phyloP scores from a whole-genome alignment of 2,329 filamentous ascomycete species.

The Cadophora sp. region DNA sequence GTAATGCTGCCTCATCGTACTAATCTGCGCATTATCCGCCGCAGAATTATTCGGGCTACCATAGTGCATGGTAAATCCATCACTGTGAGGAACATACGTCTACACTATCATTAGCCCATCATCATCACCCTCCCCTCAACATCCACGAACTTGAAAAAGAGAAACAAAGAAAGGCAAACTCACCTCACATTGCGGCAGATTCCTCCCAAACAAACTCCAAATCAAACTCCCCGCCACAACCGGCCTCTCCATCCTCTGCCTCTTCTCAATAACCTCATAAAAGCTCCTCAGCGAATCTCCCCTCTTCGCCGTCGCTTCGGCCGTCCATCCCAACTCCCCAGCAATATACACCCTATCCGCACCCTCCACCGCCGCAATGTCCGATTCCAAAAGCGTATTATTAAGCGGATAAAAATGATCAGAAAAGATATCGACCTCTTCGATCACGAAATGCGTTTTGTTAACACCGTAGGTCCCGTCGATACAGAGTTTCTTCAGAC shows the following conservation, averaged over 20 bases:
- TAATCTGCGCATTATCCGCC: constrained; percentile 47
- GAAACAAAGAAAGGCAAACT: constrained; percentile 26
- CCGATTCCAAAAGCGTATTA: constrained; percentile 47
- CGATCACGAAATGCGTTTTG: constrained; percentile 49
- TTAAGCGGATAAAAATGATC: constrained; percentile 56
- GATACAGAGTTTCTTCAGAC: constrained; percentile 52
- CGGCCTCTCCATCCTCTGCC: constrained; percentile 33
- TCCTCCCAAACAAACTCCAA: constrained; percentile 55
- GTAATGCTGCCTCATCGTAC: constrained; percentile 53
- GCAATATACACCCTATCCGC: constrained; percentile 42
- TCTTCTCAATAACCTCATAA: constrained; percentile 50
- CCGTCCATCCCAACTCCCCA: constrained; percentile 56
- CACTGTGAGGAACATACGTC: constrained; percentile 52
- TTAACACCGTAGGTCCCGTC: constrained; percentile 58
- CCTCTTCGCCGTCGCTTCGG: constrained; percentile 31
- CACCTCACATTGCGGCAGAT: constrained; percentile 52
- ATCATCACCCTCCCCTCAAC: neutral
- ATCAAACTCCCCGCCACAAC: constrained; percentile 51
- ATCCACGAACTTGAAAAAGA: neutral
- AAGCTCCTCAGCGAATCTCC: constrained; percentile 48
- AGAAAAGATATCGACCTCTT: constrained; percentile 54
- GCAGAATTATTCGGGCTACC: constrained; percentile 50
- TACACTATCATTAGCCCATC: constrained; percentile 26
- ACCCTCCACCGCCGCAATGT: constrained; percentile 47
- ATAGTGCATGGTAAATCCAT: constrained; percentile 55